Evolutionary conservation across 148 eudicot genomes (phyloP).

Genomic region (Nepenthes mirabilis): DNA sequence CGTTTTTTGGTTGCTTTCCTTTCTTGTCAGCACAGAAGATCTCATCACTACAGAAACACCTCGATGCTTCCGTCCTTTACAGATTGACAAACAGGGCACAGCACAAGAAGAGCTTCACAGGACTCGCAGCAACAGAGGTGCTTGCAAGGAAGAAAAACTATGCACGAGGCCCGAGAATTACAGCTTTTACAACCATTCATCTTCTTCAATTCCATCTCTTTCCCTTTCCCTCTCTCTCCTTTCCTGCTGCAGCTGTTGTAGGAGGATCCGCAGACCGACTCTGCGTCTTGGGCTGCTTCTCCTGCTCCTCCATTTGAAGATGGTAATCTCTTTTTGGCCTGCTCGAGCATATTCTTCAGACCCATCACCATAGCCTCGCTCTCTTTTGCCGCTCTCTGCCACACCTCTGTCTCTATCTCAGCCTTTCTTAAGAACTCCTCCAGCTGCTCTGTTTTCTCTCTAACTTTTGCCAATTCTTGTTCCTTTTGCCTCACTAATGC

Average conservation of each 20-base stretch:
- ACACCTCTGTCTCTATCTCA: conserved; percentile 23
- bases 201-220: background rate
- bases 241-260: background rate
- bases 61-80: conserved; percentile 29
- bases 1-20: no score
- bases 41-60: conserved; percentile 14
- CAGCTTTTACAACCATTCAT: conserved; percentile 24
- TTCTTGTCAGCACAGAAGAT: no score
- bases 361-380: conserved; percentile 17
- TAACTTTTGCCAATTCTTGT: conserved; percentile 20
- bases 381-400: conserved; percentile 36
- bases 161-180: conserved; percentile 13
- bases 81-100: conserved; percentile 42
- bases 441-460: conserved; percentile 21
- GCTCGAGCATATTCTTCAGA: conserved; percentile 20
- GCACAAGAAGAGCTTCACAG: conserved; percentile 24
- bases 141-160: conserved; percentile 47
- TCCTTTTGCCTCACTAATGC: conserved; percentile 24
- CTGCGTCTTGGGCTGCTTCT: conserved; percentile 15
- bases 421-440: conserved; percentile 16
- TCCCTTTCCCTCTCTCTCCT: background rate
- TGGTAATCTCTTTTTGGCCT: conserved; percentile 8
- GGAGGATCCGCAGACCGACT: conserved; percentile 18
- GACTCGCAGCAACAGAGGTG: conserved; percentile 39
- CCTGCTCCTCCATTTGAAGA: background rate